Evolutionary conservation across 345 rosid genomes (phyloP).

Genomic region (Diplotaxis tenuifolia): DNA sequence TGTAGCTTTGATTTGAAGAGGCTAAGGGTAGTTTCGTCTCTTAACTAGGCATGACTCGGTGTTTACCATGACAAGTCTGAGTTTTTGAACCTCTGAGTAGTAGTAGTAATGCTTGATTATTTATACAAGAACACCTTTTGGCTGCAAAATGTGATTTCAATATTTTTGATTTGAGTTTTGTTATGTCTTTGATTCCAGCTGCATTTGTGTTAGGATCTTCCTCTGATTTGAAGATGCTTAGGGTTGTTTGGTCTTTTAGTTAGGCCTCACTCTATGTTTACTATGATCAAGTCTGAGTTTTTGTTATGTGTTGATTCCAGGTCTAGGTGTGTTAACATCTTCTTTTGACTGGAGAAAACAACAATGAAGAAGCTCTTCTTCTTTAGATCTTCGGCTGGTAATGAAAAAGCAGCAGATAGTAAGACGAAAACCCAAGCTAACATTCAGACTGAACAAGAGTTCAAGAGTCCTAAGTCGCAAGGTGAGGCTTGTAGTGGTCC

Average conservation of each 20-base stretch:
- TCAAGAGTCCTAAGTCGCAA: constrained; percentile 47
- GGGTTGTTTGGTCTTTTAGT: constrained; percentile 29
- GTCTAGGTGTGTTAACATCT: constrained; percentile 36
- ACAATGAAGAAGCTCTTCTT: constrained; percentile 88
- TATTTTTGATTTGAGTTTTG: constrained; percentile 24
- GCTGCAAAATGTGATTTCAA: constrained; percentile 8
- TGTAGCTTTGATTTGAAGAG: constrained; percentile 27
- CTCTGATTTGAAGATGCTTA: not conserved
- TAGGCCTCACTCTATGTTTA: constrained; percentile 4
- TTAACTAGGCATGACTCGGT: not conserved
- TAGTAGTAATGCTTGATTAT: not conserved
- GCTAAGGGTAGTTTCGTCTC: constrained; percentile 35
- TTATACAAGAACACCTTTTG: not conserved
- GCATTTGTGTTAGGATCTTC: constrained; percentile 32
- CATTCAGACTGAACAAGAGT: constrained; percentile 40
- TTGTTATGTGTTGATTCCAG: constrained; percentile 38
- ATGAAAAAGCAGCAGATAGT: constrained; percentile 41
- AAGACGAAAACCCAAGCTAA: constrained; percentile 37
- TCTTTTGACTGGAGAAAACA: constrained; percentile 31
- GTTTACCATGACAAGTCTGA: constrained; percentile 9
- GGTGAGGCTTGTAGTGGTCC: constrained; percentile 55
- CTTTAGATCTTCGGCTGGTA: constrained; percentile 62
- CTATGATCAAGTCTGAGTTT: constrained; percentile 10
- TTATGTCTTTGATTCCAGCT: constrained; percentile 39
- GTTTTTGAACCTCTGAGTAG: not conserved